Conservation (phyloP, 139 green algal species). For the Chlamydomonas sphaeroides region DNA sequence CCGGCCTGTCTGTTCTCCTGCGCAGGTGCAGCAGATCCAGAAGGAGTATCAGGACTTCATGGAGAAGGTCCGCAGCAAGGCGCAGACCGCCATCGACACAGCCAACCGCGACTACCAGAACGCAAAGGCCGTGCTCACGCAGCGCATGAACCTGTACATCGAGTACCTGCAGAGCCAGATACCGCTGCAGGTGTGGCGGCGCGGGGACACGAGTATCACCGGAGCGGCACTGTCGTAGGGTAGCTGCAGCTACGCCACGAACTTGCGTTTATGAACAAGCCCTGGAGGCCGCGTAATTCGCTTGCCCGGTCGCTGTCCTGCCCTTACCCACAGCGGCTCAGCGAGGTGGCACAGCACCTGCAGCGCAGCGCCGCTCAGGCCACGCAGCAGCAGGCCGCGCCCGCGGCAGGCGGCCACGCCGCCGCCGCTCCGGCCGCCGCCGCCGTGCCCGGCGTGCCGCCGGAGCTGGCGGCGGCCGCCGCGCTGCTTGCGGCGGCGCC, state of each 20-base stretch:
- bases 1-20: too few species aligned
- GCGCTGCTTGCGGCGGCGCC: neutral
- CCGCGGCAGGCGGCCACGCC: slow-evolving; percentile 9
- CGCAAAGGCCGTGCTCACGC: slow-evolving; percentile 65
- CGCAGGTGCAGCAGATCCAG: slow-evolving; percentile 77
- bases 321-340: slow-evolving; percentile 64
- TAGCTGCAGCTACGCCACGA: too few species aligned
- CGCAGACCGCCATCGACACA: slow-evolving; percentile 82
- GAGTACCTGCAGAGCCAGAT: slow-evolving; percentile 65
- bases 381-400: slow-evolving; percentile 32
- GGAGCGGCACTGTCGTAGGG: too few species aligned
- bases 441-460: neutral
- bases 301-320: too few species aligned
- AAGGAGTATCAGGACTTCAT: slow-evolving; percentile 90
- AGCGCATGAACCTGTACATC: slow-evolving; percentile 74
- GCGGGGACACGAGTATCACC: too few species aligned
- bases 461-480: neutral
- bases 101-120: slow-evolving; percentile 82
- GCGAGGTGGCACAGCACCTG: slow-evolving; percentile 57
- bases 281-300: too few species aligned
- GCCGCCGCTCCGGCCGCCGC: neutral
- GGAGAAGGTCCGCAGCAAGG: slow-evolving; percentile 81
- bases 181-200: neutral
- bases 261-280: too few species aligned
- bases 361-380: slow-evolving; percentile 43